Conservation (phyloP, 805 yeast species). For the Ogataea thermomethanolica region DNA sequence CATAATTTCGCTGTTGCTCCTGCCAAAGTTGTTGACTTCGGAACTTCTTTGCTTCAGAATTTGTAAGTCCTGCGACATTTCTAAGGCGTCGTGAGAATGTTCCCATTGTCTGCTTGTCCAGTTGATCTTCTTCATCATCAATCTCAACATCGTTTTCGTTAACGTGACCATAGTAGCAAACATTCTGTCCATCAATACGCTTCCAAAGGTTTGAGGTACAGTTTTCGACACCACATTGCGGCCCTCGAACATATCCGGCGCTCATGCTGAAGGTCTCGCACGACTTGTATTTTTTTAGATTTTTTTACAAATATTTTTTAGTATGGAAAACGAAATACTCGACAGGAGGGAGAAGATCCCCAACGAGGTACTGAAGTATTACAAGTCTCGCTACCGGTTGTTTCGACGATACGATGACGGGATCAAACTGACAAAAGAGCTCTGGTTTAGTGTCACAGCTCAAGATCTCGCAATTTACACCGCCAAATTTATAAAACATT, state of each 20-base stretch:
- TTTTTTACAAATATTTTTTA: neutral
- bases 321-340: constrained; percentile 12
- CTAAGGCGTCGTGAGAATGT: constrained; percentile 50
- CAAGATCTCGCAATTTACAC: constrained; percentile 63
- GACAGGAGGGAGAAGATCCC: constrained; percentile 29
- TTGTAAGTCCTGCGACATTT: constrained; percentile 43
- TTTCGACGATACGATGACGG: constrained; percentile 68
- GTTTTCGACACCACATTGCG: constrained; percentile 84
- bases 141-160: constrained; percentile 74
- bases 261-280: constrained; percentile 9
- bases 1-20: constrained; percentile 12
- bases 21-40: constrained; percentile 12
- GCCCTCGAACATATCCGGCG: constrained; percentile 51
- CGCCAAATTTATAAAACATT: constrained; percentile 49
- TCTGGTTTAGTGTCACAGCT: constrained; percentile 89
- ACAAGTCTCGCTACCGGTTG: constrained; percentile 57
- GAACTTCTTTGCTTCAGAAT: constrained; percentile 12
- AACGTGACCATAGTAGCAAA: constrained; percentile 91
- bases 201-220: constrained; percentile 79
- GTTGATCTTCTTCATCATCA: constrained; percentile 78
- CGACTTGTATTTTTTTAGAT: neutral
- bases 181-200: constrained; percentile 67
- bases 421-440: constrained; percentile 61
- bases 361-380: constrained; percentile 45
- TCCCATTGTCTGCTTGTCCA: constrained; percentile 56